phyloP scores from a whole-genome alignment of 331 rosid species.

The Stylosanthes scabra region DNA sequence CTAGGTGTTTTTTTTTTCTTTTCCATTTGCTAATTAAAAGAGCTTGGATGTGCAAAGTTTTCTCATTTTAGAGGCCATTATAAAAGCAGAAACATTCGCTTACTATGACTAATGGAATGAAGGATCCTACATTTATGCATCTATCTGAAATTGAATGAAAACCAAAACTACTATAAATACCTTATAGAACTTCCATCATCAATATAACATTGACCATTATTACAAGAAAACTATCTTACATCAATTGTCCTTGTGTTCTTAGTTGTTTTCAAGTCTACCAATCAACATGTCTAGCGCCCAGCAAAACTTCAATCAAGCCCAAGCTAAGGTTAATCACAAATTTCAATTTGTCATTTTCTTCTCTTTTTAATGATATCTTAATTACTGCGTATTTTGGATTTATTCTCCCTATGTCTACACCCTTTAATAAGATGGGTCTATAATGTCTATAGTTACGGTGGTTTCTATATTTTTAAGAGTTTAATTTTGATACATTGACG shows the following conservation, averaged over 20 bases:
- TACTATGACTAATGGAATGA: neutral
- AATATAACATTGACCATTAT: neutral
- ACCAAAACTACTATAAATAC: slow-evolving; percentile 37
- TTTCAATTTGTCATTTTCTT: neutral
- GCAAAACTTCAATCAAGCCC: slow-evolving; percentile 40
- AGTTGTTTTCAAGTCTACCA: neutral
- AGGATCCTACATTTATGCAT: slow-evolving; percentile 36
- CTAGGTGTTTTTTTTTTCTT: no score
- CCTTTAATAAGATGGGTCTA: no score
- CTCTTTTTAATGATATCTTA: neutral
- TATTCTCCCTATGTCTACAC: no score
- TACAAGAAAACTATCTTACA: slow-evolving; percentile 7
- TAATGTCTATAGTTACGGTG: no score
- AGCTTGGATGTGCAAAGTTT: slow-evolving; percentile 24
- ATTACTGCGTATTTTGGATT: neutral
- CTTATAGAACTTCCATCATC: neutral
- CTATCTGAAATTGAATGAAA: neutral
- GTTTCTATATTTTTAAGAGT: no score
- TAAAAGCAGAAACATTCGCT: slow-evolving; percentile 33
- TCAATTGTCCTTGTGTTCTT: neutral
- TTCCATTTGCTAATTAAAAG: neutral
- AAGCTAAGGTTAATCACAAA: slow-evolving; percentile 33
- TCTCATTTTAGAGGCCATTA: slow-evolving; percentile 38
- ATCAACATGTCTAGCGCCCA: slow-evolving; percentile 44
- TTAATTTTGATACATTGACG: no score